Evolutionary conservation across 2,329 filamentous ascomycete genomes (phyloP).

Genomic region (Hypoxylon sp.): DNA sequence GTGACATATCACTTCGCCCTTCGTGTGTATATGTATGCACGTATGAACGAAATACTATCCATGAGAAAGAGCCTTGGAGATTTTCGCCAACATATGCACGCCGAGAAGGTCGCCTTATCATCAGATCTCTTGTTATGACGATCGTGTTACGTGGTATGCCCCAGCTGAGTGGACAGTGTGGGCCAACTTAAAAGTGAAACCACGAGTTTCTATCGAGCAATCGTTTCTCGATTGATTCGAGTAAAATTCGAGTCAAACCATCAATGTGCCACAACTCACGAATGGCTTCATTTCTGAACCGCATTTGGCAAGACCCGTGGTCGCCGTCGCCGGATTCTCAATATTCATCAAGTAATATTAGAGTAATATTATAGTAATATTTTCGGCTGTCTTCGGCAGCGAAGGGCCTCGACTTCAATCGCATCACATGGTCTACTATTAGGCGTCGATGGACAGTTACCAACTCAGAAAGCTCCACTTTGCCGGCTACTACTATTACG

Average conservation of each 20-base stretch:
- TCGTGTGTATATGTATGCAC: neutral
- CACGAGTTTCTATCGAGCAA: slow-evolving; percentile 47
- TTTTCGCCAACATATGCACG: too few relatives aligned
- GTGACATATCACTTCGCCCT: slow-evolving; percentile 7
- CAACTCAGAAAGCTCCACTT: slow-evolving; percentile 32
- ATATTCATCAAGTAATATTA: slow-evolving; percentile 44
- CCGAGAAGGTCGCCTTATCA: slow-evolving; percentile 14
- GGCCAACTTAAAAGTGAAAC: slow-evolving; percentile 15
- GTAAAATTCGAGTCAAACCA: slow-evolving; percentile 45
- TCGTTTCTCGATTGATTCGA: slow-evolving; percentile 50
- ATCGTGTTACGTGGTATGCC: slow-evolving; percentile 27
- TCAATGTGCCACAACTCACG: slow-evolving; percentile 16
- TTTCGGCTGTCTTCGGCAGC: slow-evolving; percentile 36
- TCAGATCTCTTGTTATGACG: slow-evolving; percentile 30
- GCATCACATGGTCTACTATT: slow-evolving; percentile 6
- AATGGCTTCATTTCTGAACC: slow-evolving; percentile 46
- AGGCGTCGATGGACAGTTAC: slow-evolving; percentile 10
- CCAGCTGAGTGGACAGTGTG: slow-evolving; percentile 33
- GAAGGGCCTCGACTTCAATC: slow-evolving; percentile 31
- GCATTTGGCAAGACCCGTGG: slow-evolving; percentile 36
- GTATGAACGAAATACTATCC: neutral
- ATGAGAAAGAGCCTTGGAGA: too few relatives aligned
- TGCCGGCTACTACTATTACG: neutral
- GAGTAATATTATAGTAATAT: slow-evolving; percentile 38
- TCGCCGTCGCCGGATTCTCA: slow-evolving; percentile 14